Conservation (phyloP, 495 filamentous ascomycete genomes). For the Penicillium atrosanguineum region DNA sequence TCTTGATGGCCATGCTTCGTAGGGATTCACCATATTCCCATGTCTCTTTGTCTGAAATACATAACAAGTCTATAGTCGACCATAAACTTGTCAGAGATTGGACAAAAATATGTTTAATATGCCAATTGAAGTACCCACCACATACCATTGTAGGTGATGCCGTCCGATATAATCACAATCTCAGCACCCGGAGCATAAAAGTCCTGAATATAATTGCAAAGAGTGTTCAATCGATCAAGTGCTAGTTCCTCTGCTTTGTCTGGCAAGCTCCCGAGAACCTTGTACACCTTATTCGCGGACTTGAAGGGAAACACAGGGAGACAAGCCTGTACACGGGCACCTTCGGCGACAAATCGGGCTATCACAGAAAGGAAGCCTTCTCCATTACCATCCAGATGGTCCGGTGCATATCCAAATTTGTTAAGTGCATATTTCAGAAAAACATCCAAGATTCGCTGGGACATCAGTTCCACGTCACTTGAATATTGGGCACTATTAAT, state of each 20-base stretch:
- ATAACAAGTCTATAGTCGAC: slow-evolving; percentile 41
- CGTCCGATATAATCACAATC: slow-evolving; percentile 51
- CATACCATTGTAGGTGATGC: slow-evolving; percentile 52
- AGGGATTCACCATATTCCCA: slow-evolving; percentile 52
- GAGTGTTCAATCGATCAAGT: slow-evolving; percentile 40
- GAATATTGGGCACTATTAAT: not conserved
- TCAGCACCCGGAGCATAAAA: slow-evolving; percentile 46
- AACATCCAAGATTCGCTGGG: slow-evolving; percentile 3
- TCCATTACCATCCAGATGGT: not conserved
- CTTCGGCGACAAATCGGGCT: slow-evolving; percentile 2
- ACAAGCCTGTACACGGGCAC: slow-evolving; percentile 2
- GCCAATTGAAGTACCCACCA: not conserved
- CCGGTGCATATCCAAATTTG: slow-evolving; percentile 7
- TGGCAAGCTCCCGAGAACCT: slow-evolving; percentile 47
- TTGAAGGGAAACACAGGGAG: slow-evolving; percentile 57
- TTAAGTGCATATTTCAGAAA: slow-evolving; percentile 7
- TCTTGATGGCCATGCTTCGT: slow-evolving; percentile 36
- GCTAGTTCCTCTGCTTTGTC: slow-evolving; percentile 53
- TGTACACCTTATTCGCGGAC: slow-evolving; percentile 43
- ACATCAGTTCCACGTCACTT: slow-evolving; percentile 1
- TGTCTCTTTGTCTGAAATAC: slow-evolving; percentile 46
- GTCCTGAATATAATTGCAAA: slow-evolving; percentile 42
- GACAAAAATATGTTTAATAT: not conserved
- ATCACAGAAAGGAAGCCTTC: slow-evolving; percentile 8
- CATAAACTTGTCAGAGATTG: not conserved